Base-by-base conservation (phyloP, 192 early-diverging fungal species). In the Umbelopsis ramanniana region DNA sequence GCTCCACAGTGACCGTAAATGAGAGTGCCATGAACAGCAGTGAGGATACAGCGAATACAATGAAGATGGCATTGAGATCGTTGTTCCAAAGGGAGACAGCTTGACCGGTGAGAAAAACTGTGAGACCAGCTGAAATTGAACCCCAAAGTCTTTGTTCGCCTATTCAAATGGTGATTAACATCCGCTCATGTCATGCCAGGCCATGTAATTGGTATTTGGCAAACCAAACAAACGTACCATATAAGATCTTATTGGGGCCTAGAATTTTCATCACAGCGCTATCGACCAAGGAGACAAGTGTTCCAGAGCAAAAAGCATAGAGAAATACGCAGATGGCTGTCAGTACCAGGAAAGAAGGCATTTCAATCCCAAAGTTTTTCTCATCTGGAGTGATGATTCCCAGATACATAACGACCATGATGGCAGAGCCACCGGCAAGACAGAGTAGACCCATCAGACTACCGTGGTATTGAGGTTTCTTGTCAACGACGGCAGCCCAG, bases 201-300 rank as follows among this genome's bases (percentile, higher is more conserved):
- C 11, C 6, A 43, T 43, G 40, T 12, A 43, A 43, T 9, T 37
- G 17, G 6, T 11, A 63, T 19, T 33, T 63, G 33, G 3, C 6
- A 0, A 35, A 7, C 17, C 5, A 37, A 63, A 33, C 19, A 19
- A 17, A 63, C 57, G 17, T 71, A 82, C 81, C 81, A 75, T 82
- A 82, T 38, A 80, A 67, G 14, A 80, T 55, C 66, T 76, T 82
- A 23, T 82, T 67, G 11, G 74, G 69, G n/a, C 75, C 81, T 21
- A 81, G 38, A 67, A 81, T 81, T 21, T 81, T 81, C 35, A 81
- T 22, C 45, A 78, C 76, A 6, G 76, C 80, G 67, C 76, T 78
- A 38, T 81, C 80, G 4, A 81, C 73, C 21, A 81, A 57, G 11
- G 77, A 76, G 22, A 54, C 55, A 5, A 78, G 70, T 9, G 80